Evolutionary conservation across 805 yeast species (phyloP), one percentile per base, ranked within the genome.

Genomic region (Lachancea sp.): DNA sequence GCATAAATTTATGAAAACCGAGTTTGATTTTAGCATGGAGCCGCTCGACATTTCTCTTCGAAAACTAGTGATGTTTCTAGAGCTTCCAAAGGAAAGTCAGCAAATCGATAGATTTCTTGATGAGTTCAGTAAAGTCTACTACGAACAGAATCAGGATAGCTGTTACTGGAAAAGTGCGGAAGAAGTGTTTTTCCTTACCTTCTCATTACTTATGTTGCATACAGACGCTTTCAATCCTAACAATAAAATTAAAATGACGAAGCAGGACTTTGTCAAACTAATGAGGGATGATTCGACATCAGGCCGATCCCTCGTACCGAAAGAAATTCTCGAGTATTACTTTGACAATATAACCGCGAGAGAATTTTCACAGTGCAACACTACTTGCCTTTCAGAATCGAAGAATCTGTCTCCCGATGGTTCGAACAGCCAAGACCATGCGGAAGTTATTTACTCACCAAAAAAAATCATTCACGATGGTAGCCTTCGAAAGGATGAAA

Each of bases 161-260:
- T 41, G 46, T 17, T 33, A 54, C 1, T 69, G 73, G 72, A 57
- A 55, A 15, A 53, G 57, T 47, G 47, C 56, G 7, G 85, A 81
- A 46, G 78, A 79, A 36, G 77, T 82, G 8, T 81, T 82, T 55
- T 75, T 81, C 38, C 57, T 82, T 11, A 71, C 79, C 1, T 85
- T 80, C 55, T 79, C 88, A 2, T 60, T 85, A 35, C 69, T 85
- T 38, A 79, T 85, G 72, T 65, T 85, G 27, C 91, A 85, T 57
- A 85, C 93, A 0, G 93, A 84, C 57, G 74, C 69, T 47, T 85
- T 81, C 66, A 85, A 84, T 62, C 72, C 73, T 16, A 79, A 75
- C 58, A 83, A 83, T 62, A 79, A 75, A 54, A 72, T 67, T 45
- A 85, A 85, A 58, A 82, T 85, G 85, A 63, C 79, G 9, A 79